A percentile compares a stretch with the other conserved stretches of the same genome.
Evolutionary conservation across 2,329 filamentous ascomycete species (phyloP).

Genomic region (Clarireedia monteithiana): DNA sequence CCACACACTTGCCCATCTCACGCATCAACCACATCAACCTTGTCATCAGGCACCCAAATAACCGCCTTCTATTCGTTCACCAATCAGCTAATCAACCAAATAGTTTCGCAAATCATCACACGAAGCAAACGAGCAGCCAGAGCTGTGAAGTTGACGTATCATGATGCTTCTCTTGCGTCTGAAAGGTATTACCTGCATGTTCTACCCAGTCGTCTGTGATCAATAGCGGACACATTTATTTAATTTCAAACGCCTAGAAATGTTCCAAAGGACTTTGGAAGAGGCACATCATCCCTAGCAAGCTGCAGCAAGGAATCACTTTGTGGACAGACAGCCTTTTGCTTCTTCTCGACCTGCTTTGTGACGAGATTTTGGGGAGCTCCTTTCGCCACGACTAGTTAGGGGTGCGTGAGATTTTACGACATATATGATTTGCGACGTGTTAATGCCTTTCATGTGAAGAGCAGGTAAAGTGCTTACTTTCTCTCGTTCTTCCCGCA

Average conservation of each 20-base stretch:
- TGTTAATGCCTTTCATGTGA: background rate
- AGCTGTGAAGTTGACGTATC: background rate
- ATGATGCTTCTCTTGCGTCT: background rate
- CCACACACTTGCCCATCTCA: background rate
- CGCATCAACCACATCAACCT: background rate
- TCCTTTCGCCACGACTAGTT: background rate
- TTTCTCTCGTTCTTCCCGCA: background rate
- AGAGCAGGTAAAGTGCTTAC: background rate
- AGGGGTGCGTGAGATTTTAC: conserved; percentile 4
- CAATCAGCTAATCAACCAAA: background rate
- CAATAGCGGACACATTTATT: background rate
- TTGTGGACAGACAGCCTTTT: too few species aligned
- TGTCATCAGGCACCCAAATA: background rate
- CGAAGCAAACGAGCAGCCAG: background rate
- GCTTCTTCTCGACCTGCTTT: too few species aligned
- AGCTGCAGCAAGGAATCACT: background rate
- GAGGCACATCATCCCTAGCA: background rate
- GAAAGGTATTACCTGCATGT: background rate
- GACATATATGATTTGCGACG: background rate
- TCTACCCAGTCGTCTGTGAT: background rate
- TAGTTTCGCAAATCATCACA: background rate
- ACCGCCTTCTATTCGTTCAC: background rate
- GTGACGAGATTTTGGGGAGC: too few species aligned
- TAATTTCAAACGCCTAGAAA: conserved; percentile 3
- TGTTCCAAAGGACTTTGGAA: background rate